These are phyloP conservation scores for Syncephalis plumigaleata DNA, from an alignment of 371 early-diverging fungal genomes.

Conservation along the genomic window DNA sequence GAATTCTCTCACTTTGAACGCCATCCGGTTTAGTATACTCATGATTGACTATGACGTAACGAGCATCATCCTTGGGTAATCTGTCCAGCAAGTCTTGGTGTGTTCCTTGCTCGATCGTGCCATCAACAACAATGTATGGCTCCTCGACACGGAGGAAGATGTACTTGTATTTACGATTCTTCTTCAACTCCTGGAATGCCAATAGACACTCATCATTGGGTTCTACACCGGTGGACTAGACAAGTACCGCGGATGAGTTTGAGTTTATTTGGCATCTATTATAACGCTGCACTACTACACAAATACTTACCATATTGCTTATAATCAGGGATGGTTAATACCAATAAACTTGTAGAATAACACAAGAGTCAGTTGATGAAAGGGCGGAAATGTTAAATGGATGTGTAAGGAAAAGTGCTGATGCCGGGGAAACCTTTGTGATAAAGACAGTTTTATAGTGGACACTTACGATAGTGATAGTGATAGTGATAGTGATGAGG, in stretches of 20 bases:
- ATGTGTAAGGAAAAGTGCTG: no score
- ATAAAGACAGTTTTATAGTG: no score
- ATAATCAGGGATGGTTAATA: no score
- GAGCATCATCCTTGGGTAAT: constrained; percentile 51
- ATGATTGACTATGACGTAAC: constrained; percentile 76
- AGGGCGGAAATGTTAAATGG: no score
- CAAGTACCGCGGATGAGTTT: background rate
- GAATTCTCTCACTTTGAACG: constrained; percentile 53
- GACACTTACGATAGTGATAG: no score
- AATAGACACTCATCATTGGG: constrained; percentile 41
- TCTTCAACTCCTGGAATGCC: constrained; percentile 49
- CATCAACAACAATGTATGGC: constrained; percentile 51
- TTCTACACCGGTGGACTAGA: constrained; percentile 46
- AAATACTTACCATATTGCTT: no score
- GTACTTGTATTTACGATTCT: constrained; percentile 50
- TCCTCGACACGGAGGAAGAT: constrained; percentile 61
- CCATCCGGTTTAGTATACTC: constrained; percentile 45
- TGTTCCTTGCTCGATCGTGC: constrained; percentile 19
- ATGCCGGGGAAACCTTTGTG: no score
- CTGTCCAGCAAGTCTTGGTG: constrained; percentile 46
- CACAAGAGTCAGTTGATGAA: no score
- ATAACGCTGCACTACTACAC: no score
- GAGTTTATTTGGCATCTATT: background rate
- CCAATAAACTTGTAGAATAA: no score
- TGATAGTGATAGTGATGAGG: no score